Base-by-base conservation (phyloP, 73 alveolate species). In the Paramecium bursaria region DNA sequence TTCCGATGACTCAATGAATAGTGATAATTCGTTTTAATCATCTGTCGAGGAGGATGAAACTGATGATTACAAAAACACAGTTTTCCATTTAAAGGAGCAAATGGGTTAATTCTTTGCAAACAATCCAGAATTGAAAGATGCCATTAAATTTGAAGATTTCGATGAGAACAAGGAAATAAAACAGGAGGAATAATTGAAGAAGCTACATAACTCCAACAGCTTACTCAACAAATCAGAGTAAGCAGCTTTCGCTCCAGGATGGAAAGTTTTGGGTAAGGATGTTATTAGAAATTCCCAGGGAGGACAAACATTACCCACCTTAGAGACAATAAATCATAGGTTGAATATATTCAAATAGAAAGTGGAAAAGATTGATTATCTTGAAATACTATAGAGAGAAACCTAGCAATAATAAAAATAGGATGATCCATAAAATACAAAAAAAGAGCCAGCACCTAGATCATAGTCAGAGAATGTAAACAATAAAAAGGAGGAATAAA, bases 1-100 rank as follows among this genome's bases (percentile, higher is more conserved):
- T 22, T 79, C 89, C 6, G 89, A 79, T 50, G 89, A 79, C 48
- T 79, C 89, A 9, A 53, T 79, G 75, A 79, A 79, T 22, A 79
- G 85, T 35, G 89, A 79, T 46, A 79, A 79, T 31, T 79, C 89
- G 1, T 79, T 79, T 60, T 53, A 79, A 39, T 79, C 89, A 1
- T 48, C 77, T 53, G 74, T 79, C 4, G 89, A 79, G 26, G 76
- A 79, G 42, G 89, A 79, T 31, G 76, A 79, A 31, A 61, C 85
- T 5, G 89, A 79, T 14, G 47, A 60, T 5, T 54, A 79, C 33
- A 79, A 54, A 39, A 79, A 79, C 48, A 79, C 89, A 39, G 46
- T 79, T 39, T 79, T 79, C 61, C 89, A 79, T 79, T 29, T 79
- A 13, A 79, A 79, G 48, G 89, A 79, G 39, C 14, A 79, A 79